phyloP scores from a whole-genome alignment of 1,284 basidiomycete species.

The Heterobasidion occidentale region DNA sequence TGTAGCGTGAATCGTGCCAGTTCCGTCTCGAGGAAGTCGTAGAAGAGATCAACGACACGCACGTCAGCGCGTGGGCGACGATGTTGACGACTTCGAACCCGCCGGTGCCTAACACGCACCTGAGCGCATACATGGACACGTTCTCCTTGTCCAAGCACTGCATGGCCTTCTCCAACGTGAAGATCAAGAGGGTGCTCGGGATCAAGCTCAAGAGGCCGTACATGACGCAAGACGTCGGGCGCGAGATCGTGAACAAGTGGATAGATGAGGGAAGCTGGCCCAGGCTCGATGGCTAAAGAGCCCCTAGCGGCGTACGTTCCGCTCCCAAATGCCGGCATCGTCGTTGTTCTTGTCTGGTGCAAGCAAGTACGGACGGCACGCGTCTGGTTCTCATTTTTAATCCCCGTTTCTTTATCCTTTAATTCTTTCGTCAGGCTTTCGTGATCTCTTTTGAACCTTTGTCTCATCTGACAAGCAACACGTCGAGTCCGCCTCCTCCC shows the following conservation, averaged over 20 bases:
- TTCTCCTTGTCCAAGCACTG: constrained; percentile 62
- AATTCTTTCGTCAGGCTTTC: not conserved
- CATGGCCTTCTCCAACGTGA: constrained; percentile 57
- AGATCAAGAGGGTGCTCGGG: constrained; percentile 68
- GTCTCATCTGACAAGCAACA: not conserved
- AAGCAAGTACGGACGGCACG: not conserved
- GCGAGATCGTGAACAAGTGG: constrained; percentile 74
- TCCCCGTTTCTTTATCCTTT: not conserved
- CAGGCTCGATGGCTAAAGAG: constrained; percentile 20
- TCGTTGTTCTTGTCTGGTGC: not conserved
- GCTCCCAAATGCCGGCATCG: too few relatives aligned
- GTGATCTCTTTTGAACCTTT: not conserved
- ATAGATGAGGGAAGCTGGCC: constrained; percentile 73
- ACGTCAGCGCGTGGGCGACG: constrained; percentile 79
- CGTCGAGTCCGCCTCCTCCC: not conserved
- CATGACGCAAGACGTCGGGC: constrained; percentile 57
- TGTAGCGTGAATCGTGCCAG: constrained; percentile 17
- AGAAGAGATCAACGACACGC: constrained; percentile 85
- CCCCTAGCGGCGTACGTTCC: not conserved
- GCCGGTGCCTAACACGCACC: constrained; percentile 67
- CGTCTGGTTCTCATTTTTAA: not conserved
- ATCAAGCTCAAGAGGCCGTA: constrained; percentile 61
- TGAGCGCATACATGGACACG: constrained; percentile 79
- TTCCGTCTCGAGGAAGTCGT: constrained; percentile 62
- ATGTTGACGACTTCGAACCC: constrained; percentile 74